phyloP scores from a whole-genome alignment of 1,284 basidiomycete species.

The Irpex lacteus region DNA sequence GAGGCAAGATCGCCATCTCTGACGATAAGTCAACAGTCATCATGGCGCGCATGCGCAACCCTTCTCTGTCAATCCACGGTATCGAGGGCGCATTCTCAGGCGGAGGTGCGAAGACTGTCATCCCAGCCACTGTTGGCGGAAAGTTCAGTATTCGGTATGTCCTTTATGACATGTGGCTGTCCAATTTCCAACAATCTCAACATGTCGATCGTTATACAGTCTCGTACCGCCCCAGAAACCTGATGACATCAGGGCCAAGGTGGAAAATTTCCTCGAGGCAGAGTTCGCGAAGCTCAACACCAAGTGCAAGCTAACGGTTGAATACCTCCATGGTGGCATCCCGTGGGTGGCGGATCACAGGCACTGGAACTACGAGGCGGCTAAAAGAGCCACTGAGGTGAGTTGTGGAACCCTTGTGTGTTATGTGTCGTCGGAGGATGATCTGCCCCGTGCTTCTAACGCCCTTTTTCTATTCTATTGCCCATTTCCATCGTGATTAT shows the following conservation, averaged over 20 bases:
- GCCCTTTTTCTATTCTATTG: not conserved
- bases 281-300: constrained; percentile 84
- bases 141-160: constrained; percentile 91
- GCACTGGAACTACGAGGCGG: constrained; percentile 97
- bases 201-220: constrained; percentile 28
- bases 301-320: constrained; percentile 75
- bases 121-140: constrained; percentile 86
- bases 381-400: constrained; percentile 78
- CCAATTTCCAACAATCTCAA: not conserved
- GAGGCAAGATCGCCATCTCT: constrained; percentile 75
- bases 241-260: constrained; percentile 69
- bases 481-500: not conserved
- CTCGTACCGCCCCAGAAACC: constrained; percentile 91
- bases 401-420: constrained; percentile 4
- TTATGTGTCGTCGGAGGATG: not conserved
- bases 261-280: constrained; percentile 66
- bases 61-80: constrained; percentile 91
- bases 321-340: constrained; percentile 79
- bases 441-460: not conserved
- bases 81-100: constrained; percentile 97
- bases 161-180: not conserved
- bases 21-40: constrained; percentile 82
- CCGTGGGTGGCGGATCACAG: constrained; percentile 86
- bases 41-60: constrained; percentile 89
- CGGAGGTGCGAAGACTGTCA: constrained; percentile 91